Percentiles rank a stretch among this genome's conserved stretches.
These are phyloP conservation scores for Plantago major DNA, from an alignment of 257 asterid species.

Conservation along the genomic window DNA sequence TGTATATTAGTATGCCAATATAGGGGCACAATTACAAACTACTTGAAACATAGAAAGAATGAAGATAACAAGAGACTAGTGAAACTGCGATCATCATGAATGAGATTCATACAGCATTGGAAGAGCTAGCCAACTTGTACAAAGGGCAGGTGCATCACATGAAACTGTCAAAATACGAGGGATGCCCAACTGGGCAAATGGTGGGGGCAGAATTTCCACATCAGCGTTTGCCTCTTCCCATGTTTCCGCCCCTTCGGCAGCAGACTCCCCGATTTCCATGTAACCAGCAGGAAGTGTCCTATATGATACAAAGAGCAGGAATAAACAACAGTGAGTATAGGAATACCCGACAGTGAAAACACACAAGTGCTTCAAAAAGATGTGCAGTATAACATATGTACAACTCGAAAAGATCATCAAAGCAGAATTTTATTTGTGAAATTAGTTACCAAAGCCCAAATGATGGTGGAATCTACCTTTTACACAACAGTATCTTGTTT, in stretches of 20 bases:
- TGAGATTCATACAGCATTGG: too few relatives aligned
- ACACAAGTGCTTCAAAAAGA: not conserved
- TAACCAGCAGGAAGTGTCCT: conserved; percentile 99
- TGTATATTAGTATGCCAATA: too few relatives aligned
- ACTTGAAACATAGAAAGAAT: too few relatives aligned
- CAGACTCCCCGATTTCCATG: conserved; percentile 95
- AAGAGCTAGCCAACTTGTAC: too few relatives aligned
- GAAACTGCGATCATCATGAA: too few relatives aligned
- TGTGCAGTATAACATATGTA: not conserved
- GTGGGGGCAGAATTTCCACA: conserved; percentile 70
- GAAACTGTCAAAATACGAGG: conserved; percentile 34
- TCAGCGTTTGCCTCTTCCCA: conserved; percentile 95
- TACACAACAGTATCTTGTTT: conserved; percentile 78
- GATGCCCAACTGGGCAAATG: conserved; percentile 85
- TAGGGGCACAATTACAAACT: too few relatives aligned
- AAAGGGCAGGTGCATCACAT: too few relatives aligned
- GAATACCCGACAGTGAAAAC: not conserved
- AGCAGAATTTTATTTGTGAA: not conserved
- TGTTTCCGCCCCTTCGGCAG: conserved; percentile 97
- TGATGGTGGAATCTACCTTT: conserved; percentile 88
- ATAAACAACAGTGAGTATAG: not conserved
- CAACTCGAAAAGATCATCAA: not conserved
- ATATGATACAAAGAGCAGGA: conserved; percentile 7
- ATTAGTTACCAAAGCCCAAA: conserved; percentile 86
- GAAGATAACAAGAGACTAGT: too few relatives aligned